phyloP scores from a whole-genome alignment of 768 basidiomycete species.

The Strobilomyces confusus region DNA sequence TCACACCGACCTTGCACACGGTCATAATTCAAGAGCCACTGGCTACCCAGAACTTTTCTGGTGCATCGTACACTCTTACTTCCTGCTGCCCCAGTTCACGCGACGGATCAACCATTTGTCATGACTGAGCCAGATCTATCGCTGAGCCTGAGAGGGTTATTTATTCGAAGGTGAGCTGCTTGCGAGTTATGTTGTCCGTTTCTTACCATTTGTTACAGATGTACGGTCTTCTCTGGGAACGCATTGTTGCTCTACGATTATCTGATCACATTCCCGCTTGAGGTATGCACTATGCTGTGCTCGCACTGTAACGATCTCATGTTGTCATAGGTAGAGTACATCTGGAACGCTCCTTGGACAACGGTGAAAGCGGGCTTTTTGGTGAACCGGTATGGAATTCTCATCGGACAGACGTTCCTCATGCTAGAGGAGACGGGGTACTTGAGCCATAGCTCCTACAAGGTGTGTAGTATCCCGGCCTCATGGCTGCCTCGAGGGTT shows the following conservation, averaged over 20 bases:
- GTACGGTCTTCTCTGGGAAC: not conserved
- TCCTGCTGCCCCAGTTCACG: not conserved
- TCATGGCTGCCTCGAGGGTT: not conserved
- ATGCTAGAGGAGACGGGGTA: slow-evolving; percentile 20
- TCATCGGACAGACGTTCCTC: slow-evolving; percentile 17
- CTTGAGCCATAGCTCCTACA: slow-evolving; percentile 8
- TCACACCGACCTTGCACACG: not conserved
- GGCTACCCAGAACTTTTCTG: not conserved
- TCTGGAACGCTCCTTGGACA: slow-evolving; percentile 19
- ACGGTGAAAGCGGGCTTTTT: slow-evolving; percentile 10
- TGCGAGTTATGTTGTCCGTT: not conserved
- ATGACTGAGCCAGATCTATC: not conserved
- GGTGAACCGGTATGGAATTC: slow-evolving; percentile 14
- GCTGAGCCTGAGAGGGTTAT: not conserved
- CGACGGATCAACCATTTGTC: not conserved
- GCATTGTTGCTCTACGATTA: not conserved
- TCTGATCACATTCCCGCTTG: not conserved
- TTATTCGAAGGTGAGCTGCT: not conserved
- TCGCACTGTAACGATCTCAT: not conserved
- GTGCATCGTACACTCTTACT: not conserved
- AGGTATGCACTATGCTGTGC: not conserved
- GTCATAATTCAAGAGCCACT: not conserved
- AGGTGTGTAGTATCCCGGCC: slow-evolving; percentile 3
- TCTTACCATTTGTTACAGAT: not conserved
- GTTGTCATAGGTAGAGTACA: slow-evolving; percentile 9